Evolutionary conservation across 2,329 filamentous ascomycete species (phyloP), one percentile per base, ranked within the genome.

Genomic region (Hymenoscyphus occultus): DNA sequence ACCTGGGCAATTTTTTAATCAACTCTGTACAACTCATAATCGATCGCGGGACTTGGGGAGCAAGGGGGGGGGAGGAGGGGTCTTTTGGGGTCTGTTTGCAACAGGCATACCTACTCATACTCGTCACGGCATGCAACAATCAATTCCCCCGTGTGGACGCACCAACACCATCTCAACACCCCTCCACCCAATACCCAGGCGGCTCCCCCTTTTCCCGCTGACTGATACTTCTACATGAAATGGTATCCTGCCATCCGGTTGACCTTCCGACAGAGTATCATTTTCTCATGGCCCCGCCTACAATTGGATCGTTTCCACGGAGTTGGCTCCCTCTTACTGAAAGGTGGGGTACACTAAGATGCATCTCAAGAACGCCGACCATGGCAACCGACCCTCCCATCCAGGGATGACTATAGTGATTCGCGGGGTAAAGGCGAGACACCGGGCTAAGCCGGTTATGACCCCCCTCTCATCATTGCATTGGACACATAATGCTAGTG

Each of bases 251-350:
- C 45, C 45, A 54, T 54, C 48, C 48, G 48, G 48, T 54, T 22
- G 7, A 54, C 48, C 45, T 28, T 28, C 48, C 48, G 48, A 13
- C 45, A 51, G 45, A 48, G 42, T 48, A 19, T 48, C 45, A 51
- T 22, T 54, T 28, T 13, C n/a, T 54, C 5, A 28, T 22, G 13
- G 22, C 13, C n/a, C 13, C 22, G 9, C 19, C 19, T 22, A 28
- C 48, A 28, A 59, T 59, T 59, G 57, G 57, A 22, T 12, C 35
- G 10, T 40, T 16, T n/a, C 32, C 57, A 39, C 57, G 57, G 57
- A 39, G 57, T 59, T 59, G 57, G 35, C 39, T 59, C 57, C 57
- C 57, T 59, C 16, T 59, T 40, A 40, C 22, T 54, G 14, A 22
- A 6, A 22, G 32, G 57, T 39, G 32, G 35, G 57, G 57, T 39